Conservation (phyloP, 345 rosid species). For the Moricandia arvensis region DNA sequence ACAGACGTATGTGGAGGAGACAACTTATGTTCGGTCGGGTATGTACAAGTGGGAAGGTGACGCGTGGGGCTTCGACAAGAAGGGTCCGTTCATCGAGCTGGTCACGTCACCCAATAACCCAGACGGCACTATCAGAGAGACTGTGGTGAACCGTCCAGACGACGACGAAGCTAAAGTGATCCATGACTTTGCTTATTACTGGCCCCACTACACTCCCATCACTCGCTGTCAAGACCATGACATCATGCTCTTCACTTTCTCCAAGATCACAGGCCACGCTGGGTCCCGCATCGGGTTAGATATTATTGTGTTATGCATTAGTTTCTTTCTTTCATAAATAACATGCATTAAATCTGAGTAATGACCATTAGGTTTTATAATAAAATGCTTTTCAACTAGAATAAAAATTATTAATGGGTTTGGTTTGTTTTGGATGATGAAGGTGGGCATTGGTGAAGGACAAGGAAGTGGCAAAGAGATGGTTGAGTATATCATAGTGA, state of each 20-base stretch:
- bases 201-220: slow-evolving; percentile 88
- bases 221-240: slow-evolving; percentile 63
- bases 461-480: slow-evolving; percentile 60
- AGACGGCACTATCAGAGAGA: slow-evolving; percentile 62
- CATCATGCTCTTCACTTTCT: slow-evolving; percentile 84
- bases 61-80: slow-evolving; percentile 54
- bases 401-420: background rate
- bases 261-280: slow-evolving; percentile 95
- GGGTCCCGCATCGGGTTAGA: slow-evolving; percentile 91
- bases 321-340: background rate
- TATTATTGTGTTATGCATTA: background rate
- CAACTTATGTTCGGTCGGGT: slow-evolving; percentile 53
- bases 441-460: slow-evolving; percentile 90
- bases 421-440: slow-evolving; percentile 6
- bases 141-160: slow-evolving; percentile 60
- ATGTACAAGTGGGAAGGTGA: slow-evolving; percentile 89
- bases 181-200: slow-evolving; percentile 84
- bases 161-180: slow-evolving; percentile 53
- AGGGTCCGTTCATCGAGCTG: slow-evolving; percentile 65
- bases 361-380: background rate
- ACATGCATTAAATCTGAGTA: background rate
- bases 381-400: background rate
- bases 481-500: slow-evolving; percentile 54
- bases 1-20: slow-evolving; percentile 65
- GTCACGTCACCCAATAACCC: slow-evolving; percentile 87